phyloP scores from a whole-genome alignment of 495 filamentous ascomycete genomes.

The Hypoxylon fragiforme region DNA sequence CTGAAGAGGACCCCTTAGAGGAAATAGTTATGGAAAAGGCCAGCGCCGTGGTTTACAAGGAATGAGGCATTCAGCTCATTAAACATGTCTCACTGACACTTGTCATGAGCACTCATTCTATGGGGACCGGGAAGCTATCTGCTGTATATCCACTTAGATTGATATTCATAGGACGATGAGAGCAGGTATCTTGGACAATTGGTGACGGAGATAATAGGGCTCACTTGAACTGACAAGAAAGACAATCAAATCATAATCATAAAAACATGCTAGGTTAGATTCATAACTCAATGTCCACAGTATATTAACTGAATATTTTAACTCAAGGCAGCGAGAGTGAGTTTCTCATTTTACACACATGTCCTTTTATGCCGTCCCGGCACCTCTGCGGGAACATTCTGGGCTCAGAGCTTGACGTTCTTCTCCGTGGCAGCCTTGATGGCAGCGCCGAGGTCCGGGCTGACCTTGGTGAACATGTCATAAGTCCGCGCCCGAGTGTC shows the following conservation, averaged over 20 bases:
- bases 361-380: not conserved
- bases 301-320: not conserved
- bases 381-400: no score
- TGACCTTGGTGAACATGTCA: constrained; percentile 57
- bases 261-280: no score
- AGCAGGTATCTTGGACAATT: no score
- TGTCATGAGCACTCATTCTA: no score
- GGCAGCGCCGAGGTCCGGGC: constrained; percentile 44
- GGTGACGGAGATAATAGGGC: no score
- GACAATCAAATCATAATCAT: no score
- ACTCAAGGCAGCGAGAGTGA: not conserved
- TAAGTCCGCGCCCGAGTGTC: constrained; percentile 62
- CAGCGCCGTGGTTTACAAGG: not conserved
- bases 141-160: no score
- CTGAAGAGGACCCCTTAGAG: not conserved
- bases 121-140: no score
- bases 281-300: not conserved
- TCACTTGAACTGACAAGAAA: no score
- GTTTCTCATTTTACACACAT: constrained; percentile 16
- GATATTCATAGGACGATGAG: no score
- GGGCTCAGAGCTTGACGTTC: constrained; percentile 39
- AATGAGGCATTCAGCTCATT: not conserved
- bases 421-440: constrained; percentile 56
- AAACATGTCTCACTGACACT: no score
- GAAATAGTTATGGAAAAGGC: not conserved